These are phyloP conservation scores for Penicillium subrubescens DNA, from an alignment of 495 filamentous ascomycete genomes.

Conservation along the genomic window DNA sequence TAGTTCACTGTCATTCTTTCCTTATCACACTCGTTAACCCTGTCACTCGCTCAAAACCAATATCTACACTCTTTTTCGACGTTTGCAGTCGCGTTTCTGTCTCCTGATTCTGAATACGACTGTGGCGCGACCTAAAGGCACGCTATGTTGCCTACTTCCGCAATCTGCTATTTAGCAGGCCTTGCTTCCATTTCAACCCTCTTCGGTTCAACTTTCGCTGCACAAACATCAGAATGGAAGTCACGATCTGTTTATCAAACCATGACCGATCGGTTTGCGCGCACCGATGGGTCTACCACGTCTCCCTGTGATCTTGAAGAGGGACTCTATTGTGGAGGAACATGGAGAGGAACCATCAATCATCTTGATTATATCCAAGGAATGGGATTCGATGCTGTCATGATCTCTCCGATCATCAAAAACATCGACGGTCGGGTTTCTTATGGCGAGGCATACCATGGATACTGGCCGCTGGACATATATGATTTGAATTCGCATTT, in stretches of 20 bases:
- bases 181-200: slow-evolving; percentile 6
- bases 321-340: slow-evolving; percentile 72
- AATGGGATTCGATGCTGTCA: slow-evolving; percentile 81
- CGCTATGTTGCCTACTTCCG: slow-evolving; percentile 13
- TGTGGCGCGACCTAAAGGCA: neutral
- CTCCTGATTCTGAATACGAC: neutral
- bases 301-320: slow-evolving; percentile 44
- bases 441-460: slow-evolving; percentile 68
- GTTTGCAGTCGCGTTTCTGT: neutral
- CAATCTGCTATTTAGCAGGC: neutral
- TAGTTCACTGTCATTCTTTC: neutral
- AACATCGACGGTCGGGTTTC: slow-evolving; percentile 51
- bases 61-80: neutral
- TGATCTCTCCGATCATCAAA: slow-evolving; percentile 77
- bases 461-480: slow-evolving; percentile 73
- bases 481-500: slow-evolving; percentile 67
- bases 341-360: slow-evolving; percentile 69
- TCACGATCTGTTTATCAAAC: slow-evolving; percentile 72
- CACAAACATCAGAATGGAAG: slow-evolving; percentile 50
- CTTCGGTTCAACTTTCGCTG: slow-evolving; percentile 19
- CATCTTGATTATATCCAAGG: slow-evolving; percentile 61
- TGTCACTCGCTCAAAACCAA: slow-evolving; percentile 1
- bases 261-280: slow-evolving; percentile 75
- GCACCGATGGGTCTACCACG: slow-evolving; percentile 61
- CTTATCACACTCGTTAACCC: neutral